Evolutionary conservation across 2,329 filamentous ascomycete genomes (phyloP), one percentile per base, ranked within the genome.

Genomic region (Botrytis deweyae): DNA sequence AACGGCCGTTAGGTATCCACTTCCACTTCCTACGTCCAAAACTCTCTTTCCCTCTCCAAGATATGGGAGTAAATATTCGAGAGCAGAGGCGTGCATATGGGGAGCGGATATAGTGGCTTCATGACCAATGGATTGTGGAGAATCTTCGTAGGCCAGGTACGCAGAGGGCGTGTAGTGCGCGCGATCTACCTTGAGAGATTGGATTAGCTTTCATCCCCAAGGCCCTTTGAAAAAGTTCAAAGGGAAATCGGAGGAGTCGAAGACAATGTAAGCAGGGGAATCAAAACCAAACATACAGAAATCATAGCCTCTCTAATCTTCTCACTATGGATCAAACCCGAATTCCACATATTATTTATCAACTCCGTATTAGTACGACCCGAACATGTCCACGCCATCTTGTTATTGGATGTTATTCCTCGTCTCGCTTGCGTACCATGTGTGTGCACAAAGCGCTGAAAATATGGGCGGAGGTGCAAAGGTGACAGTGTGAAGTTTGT

Each of bases 351-450:
- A 81, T 97, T 97, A 78, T 91, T 88, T 75, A 98, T 86, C 67
- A 99, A 87, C 73, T 90, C 90, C 59, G 84, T 83, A 82, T 98
- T 98, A 42, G 90, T 89, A 7, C 84, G 84, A 75, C 94, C 95
- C 10, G 91, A 92, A 82, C 92, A 94, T 77, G 90, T 89, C 96
- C 96, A 99, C 74, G 95, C 95, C 96, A 99, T 98, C 74, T 76
- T 87, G 84, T 40, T 33, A 12, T 42, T 40, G 22, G 1, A 4
- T 33, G 10, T 9, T 42, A 40, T 33, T 25, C n/a, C 5, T 58
- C n/a, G 66, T 42, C 49, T 68, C 8, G 49, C 18, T 42, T 22
- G 36, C 38, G 18, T 33, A 16, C 44, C 12, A 49, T n/a, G 44
- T 49, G 25, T 49, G 10, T 33, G 66, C n/a, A 38, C 36, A 22